Evolutionary conservation across 164 flowering plant species (phyloP), one percentile per base, ranked within the genome.

Genomic region (Stephania yunnanensis): DNA sequence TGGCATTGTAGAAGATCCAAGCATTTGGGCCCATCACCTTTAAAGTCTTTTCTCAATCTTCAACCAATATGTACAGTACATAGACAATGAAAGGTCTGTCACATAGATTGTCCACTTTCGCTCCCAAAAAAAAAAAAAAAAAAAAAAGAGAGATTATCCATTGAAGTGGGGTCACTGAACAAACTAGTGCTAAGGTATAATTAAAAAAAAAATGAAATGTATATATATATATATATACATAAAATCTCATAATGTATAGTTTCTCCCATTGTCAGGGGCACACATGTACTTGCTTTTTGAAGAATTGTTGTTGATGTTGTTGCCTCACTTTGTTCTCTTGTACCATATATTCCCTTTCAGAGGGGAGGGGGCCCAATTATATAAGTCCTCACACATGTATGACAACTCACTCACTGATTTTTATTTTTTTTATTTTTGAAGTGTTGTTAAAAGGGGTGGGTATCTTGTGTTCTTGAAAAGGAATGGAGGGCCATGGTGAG

Each of bases 401-500:
- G 64, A 58, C 64, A 58, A 58, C 64, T 58, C 64, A 58, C 64
- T 58, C 13, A 19, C 13, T 58, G n/a, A 58, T 12, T n/a, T 58
- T n/a, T 58, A 2, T 36, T 36, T 31, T 55, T 55, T n/a, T 50
- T 58, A 15, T 19, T 58, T 58, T 58, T n/a, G 5, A 58, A 6
- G 17, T 10, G 17, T 15, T 58, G n/a, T 58, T 15, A 58, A 36
- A 36, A 15, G n/a, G n/a, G 64, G 20, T 13, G 64, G 64, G 64
- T 19, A 58, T 58, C 20, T 58, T 58, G 64, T 58, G 7, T 58
- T 58, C 19, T 12, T 58, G 20, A 19, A 58, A 58, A 15, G 64
- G 64, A 58, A 58, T 58, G 64, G 64, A 58, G 64, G 20, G 64
- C n/a, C 64, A 58, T 58, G 64, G 64, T 58, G 64, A 58, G 64